Conservation (phyloP, 306 rosid species). For the Cucurbita maxima region DNA sequence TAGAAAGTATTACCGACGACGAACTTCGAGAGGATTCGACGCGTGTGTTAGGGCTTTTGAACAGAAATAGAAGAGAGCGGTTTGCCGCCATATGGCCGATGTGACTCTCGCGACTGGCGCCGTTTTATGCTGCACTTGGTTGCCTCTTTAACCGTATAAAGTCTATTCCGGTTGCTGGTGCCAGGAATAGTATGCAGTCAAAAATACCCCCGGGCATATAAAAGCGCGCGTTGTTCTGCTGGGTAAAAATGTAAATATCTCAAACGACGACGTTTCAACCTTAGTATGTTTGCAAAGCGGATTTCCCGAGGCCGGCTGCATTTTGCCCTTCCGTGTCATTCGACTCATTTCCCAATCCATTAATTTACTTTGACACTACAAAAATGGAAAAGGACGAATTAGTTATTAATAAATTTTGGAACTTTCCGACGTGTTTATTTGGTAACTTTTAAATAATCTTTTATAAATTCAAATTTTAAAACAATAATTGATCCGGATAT, state of each 20-base stretch:
- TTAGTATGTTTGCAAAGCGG: not conserved
- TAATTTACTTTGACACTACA: not conserved
- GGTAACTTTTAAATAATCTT: too few relatives aligned
- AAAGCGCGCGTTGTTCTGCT: not conserved
- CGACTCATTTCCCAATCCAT: not conserved
- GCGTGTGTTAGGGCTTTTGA: slow-evolving; percentile 8
- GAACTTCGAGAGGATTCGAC: slow-evolving; percentile 13
- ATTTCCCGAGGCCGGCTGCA: not conserved
- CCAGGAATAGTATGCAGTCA: not conserved
- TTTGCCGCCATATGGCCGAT: slow-evolving; percentile 58
- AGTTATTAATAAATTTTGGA: not conserved
- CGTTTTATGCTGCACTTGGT: not conserved
- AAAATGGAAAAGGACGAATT: not conserved
- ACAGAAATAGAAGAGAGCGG: slow-evolving; percentile 23
- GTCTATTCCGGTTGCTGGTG: not conserved
- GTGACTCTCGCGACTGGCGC: slow-evolving; percentile 1
- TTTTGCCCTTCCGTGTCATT: not conserved
- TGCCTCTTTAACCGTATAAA: not conserved
- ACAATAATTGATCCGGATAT: too few relatives aligned
- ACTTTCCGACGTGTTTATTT: too few relatives aligned
- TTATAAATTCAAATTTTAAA: too few relatives aligned
- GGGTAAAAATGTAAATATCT: not conserved
- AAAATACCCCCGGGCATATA: not conserved
- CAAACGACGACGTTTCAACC: not conserved
- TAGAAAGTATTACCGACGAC: slow-evolving; percentile 7